Evolutionary conservation across 164 flowering plant species (phyloP), one percentile per base, ranked within the genome.

Genomic region (Annona cherimola): DNA sequence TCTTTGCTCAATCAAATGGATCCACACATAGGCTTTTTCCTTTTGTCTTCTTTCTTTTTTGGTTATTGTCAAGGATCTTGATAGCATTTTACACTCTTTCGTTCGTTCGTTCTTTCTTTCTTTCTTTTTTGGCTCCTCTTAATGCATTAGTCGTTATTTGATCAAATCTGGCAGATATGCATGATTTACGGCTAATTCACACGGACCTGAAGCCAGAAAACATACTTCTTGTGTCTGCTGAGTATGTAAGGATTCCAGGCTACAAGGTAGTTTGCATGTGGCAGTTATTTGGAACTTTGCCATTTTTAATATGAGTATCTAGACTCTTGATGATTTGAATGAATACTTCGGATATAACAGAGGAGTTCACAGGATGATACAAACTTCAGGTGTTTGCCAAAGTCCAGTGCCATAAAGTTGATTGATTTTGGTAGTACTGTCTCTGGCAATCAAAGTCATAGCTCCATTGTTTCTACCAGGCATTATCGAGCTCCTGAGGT

Each of bases 401-500:
- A 92, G 87, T 94, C 97, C 73, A 92, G 95, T 82, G 87, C 89
- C 79, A 94, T 94, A 82, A 94, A 92, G 90, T 83, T 94, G 85
- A 92, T 94, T 85, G 98, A 92, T 85, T 94, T 94, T 86, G 98
- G 98, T 74, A 92, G 97, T 79, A 83, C 99, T 74, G 89, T 81
- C 6, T 89, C 64, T 85, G 96, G 83, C 75, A 83, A 82, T 82
- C 88, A 85, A 77, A 79, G 73, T 57, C 93, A 90, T 84, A 85
- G 85, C 86, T 89, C 90, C 73, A 84, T 87, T 83, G 96, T 93
- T 68, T 91, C 93, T 8, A 95, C 98, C 54, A 87, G 99, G 78
- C 99, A 92, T 80, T 95, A 95, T 84, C 81, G 97, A 70, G 96
- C 97, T 77, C 99, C 98, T 60, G 98, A 95, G 87, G 80, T 95